Evolutionary conservation across 495 filamentous ascomycete genomes (phyloP).

Genomic region (Aspergillus asperescens): DNA sequence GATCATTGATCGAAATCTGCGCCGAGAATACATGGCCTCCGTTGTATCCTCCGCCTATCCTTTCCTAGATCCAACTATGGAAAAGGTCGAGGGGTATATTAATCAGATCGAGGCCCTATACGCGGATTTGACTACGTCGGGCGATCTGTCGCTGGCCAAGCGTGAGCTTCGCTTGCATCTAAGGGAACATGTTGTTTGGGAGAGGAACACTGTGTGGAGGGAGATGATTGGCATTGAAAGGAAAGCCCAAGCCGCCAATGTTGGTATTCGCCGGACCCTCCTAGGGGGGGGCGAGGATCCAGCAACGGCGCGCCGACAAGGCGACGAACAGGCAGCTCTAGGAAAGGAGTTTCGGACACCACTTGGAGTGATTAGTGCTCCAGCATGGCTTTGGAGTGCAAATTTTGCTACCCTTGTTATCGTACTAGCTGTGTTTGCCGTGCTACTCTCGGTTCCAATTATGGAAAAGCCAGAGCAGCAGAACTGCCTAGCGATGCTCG

Average conservation of each 20-base stretch:
- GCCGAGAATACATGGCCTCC: conserved; percentile 66
- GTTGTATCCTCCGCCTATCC: conserved; percentile 67
- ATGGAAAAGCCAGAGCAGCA: conserved; percentile 85
- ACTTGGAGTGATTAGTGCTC: conserved; percentile 67
- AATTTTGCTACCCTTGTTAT: conserved; percentile 72
- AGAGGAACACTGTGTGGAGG: conserved; percentile 96
- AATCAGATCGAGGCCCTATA: conserved; percentile 70
- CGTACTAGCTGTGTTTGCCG: conserved; percentile 66
- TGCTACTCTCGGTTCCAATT: conserved; percentile 66
- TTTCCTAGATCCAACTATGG: conserved; percentile 66
- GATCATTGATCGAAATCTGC: conserved; percentile 75
- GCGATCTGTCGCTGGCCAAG: conserved; percentile 65
- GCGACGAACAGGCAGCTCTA: conserved; percentile 63
- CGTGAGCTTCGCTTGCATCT: conserved; percentile 87
- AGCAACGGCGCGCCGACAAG: conserved; percentile 66
- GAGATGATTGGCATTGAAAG: conserved; percentile 98
- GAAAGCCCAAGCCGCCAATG: conserved; percentile 89
- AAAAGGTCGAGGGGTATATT: conserved; percentile 65
- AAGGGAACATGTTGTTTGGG: conserved; percentile 97
- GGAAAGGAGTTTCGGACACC: conserved; percentile 74
- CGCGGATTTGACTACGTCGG: conserved; percentile 72
- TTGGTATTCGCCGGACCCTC: conserved; percentile 73
- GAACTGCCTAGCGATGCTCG: conserved; percentile 88
- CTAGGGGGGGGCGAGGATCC: conserved; percentile 71
- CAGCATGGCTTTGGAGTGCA: conserved; percentile 75